Conservation (phyloP, 495 filamentous ascomycete genomes). For the Talaromyces liani region DNA sequence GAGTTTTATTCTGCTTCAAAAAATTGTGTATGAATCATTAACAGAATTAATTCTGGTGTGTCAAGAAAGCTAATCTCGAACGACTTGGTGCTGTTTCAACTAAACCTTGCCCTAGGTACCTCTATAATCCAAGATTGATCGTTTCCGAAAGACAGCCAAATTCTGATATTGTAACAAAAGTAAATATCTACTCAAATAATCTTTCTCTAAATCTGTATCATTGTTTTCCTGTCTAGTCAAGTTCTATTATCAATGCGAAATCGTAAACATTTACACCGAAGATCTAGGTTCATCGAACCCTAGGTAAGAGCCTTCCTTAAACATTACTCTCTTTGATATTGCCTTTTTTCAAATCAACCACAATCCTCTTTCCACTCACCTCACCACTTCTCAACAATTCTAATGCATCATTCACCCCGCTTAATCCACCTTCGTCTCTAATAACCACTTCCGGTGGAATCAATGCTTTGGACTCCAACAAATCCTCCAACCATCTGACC, state of each 20-base stretch:
- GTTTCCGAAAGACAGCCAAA: background rate
- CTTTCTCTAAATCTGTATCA: background rate
- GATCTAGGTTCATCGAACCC: background rate
- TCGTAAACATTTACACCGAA: background rate
- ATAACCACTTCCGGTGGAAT: constrained; percentile 48
- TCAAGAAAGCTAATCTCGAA: background rate
- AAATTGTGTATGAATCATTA: background rate
- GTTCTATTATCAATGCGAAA: background rate
- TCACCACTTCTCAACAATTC: constrained; percentile 50
- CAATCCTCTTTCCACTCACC: constrained; percentile 51
- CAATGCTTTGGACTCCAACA: constrained; percentile 42
- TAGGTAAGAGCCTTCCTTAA: background rate
- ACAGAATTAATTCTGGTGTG: background rate
- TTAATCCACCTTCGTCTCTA: constrained; percentile 49
- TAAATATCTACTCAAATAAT: background rate
- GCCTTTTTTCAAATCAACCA: constrained; percentile 33
- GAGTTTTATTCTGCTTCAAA: background rate
- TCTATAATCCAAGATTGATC: background rate
- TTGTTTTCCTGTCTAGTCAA: background rate
- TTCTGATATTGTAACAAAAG: background rate
- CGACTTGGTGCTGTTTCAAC: background rate
- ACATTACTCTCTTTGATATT: background rate
- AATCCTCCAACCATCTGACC: constrained; percentile 52
- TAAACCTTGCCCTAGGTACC: background rate
- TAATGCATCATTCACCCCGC: constrained; percentile 54